A percentile compares a stretch with the other conserved stretches of the same genome.
phyloP scores from a whole-genome alignment of 2,329 filamentous ascomycete genomes.

The Aspergillus alliaceus region DNA sequence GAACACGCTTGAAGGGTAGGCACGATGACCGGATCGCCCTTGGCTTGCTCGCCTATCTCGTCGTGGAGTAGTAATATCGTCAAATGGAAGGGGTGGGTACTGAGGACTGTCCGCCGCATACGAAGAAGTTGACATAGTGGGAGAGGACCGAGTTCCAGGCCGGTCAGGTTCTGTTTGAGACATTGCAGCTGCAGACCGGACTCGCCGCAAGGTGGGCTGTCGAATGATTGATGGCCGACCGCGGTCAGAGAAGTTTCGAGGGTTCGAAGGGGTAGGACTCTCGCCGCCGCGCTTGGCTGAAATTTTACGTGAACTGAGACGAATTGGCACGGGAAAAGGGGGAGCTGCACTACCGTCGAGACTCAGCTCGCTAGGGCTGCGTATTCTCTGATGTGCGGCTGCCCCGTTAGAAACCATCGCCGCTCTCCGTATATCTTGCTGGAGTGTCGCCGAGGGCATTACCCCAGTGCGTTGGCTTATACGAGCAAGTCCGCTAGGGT shows the following conservation, averaged over 20 bases:
- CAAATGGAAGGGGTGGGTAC: slow-evolving; percentile 70
- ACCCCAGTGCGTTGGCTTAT: slow-evolving; percentile 37
- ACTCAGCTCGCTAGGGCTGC: slow-evolving; percentile 51
- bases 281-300: slow-evolving; percentile 71
- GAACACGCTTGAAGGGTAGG: slow-evolving; percentile 25
- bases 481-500: slow-evolving; percentile 10
- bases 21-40: slow-evolving; percentile 23
- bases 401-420: slow-evolving; percentile 80
- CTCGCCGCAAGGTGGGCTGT: slow-evolving; percentile 71
- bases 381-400: slow-evolving; percentile 64
- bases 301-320: slow-evolving; percentile 80
- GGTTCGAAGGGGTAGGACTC: slow-evolving; percentile 68
- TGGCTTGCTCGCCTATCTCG: slow-evolving; percentile 28
- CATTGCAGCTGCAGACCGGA: slow-evolving; percentile 77
- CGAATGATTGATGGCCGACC: slow-evolving; percentile 56
- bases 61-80: slow-evolving; percentile 63
- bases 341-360: slow-evolving; percentile 52
- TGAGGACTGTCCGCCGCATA: slow-evolving; percentile 68
- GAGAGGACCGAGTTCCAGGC: slow-evolving; percentile 48
- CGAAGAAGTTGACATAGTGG: slow-evolving; percentile 62
- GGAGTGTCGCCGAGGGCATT: slow-evolving; percentile 41
- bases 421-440: slow-evolving; percentile 70
- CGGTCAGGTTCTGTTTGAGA: slow-evolving; percentile 52
- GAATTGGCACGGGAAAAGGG: slow-evolving; percentile 87
- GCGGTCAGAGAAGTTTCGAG: slow-evolving; percentile 56